Percentiles rank a stretch among this genome's conserved stretches.
Evolutionary conservation across 208 protist species (phyloP).

Genomic region (Blastocrithidia nonstop): DNA sequence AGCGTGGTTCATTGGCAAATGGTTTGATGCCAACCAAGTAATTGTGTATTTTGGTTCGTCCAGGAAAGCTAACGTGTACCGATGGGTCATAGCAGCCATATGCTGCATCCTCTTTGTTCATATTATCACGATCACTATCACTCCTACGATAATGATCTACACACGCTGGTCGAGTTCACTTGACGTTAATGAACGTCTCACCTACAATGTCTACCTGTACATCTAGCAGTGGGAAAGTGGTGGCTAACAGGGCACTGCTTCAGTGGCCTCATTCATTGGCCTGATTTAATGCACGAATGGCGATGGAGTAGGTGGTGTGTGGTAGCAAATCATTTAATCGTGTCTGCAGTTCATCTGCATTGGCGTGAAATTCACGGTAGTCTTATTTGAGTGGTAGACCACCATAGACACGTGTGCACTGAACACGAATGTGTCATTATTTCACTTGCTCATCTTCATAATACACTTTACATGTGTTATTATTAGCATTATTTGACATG

Average conservation of each 20-base stretch:
- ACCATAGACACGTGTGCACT: conserved; percentile 46
- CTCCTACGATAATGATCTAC: too few relatives aligned
- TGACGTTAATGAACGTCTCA: conserved; percentile 74
- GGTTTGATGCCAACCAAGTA: conserved; percentile 78
- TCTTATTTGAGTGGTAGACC: conserved; percentile 15
- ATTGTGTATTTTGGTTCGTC: conserved; percentile 57
- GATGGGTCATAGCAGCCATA: too few relatives aligned
- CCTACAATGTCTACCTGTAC: conserved; percentile 44
- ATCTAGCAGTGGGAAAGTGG: conserved; percentile 62
- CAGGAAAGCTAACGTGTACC: too few relatives aligned
- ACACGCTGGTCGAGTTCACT: conserved; percentile 43
- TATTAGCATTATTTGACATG: conserved; percentile 2
- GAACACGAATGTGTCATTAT: conserved; percentile 75
- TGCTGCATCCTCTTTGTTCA: conserved; percentile 5
- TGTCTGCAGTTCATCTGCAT: conserved; percentile 19
- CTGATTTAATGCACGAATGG: conserved; percentile 57
- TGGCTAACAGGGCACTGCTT: conserved; percentile 33
- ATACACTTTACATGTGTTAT: conserved; percentile 13
- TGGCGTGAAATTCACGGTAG: conserved; percentile 28
- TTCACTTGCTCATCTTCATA: conserved; percentile 44
- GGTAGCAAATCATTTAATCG: conserved; percentile 34
- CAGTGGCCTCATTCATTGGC: conserved; percentile 79
- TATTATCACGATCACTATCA: conserved; percentile 5
- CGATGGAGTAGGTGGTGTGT: conserved; percentile 48
- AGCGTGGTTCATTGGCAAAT: conserved; percentile 37